Conservation (phyloP, 2,329 filamentous ascomycete species). For the Sphaerulina vaccinii region DNA sequence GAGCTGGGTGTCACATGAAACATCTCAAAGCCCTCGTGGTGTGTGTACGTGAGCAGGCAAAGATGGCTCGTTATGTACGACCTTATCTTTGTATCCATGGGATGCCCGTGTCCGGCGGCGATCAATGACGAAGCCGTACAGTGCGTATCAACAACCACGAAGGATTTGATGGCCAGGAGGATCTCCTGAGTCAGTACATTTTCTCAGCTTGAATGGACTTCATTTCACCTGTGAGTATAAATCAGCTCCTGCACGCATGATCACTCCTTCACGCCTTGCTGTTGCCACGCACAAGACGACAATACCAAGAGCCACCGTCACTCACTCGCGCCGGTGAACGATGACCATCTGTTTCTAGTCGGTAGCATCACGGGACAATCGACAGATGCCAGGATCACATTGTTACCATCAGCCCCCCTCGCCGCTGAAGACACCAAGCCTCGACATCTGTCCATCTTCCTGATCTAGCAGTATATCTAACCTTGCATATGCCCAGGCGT, state of each 20-base stretch:
- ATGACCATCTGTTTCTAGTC: neutral
- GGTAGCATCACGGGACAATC: neutral
- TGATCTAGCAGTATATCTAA: neutral
- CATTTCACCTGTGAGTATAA: neutral
- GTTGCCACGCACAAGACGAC: neutral
- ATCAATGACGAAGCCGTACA: neutral
- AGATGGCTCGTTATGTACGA: neutral
- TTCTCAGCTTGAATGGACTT: neutral
- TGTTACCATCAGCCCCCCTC: neutral
- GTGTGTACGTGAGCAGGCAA: neutral
- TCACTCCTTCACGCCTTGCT: neutral
- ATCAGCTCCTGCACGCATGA: neutral
- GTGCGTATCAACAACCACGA: neutral
- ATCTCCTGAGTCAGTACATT: no score
- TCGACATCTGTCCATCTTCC: neutral
- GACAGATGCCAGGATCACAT: neutral
- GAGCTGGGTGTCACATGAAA: conserved; percentile 11
- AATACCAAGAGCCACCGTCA: neutral
- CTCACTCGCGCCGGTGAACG: conserved; percentile 3
- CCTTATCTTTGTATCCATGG: conserved; percentile 2
- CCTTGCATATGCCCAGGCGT: neutral
- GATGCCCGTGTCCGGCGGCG: conserved; percentile 1
- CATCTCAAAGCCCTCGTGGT: neutral
- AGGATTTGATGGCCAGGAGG: neutral
- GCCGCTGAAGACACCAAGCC: neutral